Percentiles rank a stretch among this genome's conserved stretches.
These are phyloP conservation scores for Macrolepiota fuliginosa DNA, from an alignment of 768 basidiomycete species.

Conservation along the genomic window DNA sequence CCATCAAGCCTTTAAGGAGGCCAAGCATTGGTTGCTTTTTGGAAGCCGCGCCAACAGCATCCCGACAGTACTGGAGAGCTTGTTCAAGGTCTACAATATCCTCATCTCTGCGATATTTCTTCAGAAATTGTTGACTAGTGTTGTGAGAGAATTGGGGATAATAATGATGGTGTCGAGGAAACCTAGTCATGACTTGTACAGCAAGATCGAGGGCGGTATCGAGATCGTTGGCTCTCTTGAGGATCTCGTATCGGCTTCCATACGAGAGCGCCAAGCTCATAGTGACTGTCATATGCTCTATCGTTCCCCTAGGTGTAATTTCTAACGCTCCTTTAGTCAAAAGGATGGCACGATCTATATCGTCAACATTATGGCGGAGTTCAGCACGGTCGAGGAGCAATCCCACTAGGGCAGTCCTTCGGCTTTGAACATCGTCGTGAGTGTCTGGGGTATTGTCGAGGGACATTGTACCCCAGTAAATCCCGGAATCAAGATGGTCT, in stretches of 20 bases:
- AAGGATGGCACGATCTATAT: neutral
- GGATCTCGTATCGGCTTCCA: neutral
- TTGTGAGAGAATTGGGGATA: neutral
- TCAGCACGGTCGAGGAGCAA: neutral
- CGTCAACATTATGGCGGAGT: neutral
- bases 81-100: constrained; percentile 3
- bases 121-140: neutral
- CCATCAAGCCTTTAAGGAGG: neutral
- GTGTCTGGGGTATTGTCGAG: neutral
- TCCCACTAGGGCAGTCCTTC: neutral
- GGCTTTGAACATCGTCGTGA: constrained; percentile 9
- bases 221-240: neutral
- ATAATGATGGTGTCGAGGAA: neutral
- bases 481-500: neutral
- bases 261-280: neutral
- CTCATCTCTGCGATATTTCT: neutral
- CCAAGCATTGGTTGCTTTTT: neutral
- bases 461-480: constrained; percentile 1
- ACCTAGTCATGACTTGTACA: neutral
- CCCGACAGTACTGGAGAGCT: neutral
- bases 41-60: neutral
- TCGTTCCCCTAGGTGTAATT: neutral
- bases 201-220: neutral
- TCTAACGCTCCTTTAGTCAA: neutral
- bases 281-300: neutral